Evolutionary conservation across 1,284 basidiomycete genomes (phyloP).

Genomic region (Cutaneotrichosporon sp.): DNA sequence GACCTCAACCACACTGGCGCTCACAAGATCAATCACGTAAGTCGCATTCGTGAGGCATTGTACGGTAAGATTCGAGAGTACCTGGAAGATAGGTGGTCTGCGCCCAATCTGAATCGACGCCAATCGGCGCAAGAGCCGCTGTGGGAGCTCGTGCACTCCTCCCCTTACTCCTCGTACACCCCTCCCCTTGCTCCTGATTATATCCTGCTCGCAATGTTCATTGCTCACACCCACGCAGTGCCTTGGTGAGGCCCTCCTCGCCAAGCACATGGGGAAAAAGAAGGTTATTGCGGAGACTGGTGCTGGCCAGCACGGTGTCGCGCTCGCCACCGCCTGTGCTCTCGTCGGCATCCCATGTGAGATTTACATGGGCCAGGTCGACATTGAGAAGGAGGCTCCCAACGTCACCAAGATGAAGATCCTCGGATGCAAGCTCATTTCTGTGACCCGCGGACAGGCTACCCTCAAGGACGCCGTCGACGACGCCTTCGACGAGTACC

Average conservation of each 20-base stretch:
- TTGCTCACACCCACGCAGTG: no score
- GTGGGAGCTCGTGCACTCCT: neutral
- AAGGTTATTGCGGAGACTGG: conserved; percentile 92
- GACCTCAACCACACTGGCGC: conserved; percentile 76
- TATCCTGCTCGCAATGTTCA: no score
- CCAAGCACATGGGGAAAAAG: conserved; percentile 85
- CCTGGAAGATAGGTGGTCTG: no score
- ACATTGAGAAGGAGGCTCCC: conserved; percentile 65
- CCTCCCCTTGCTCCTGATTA: no score
- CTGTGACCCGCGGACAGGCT: conserved; percentile 87
- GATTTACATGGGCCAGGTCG: conserved; percentile 89
- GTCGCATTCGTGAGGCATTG: no score
- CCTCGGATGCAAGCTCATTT: conserved; percentile 91
- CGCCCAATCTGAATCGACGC: no score
- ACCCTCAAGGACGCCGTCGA: conserved; percentile 93
- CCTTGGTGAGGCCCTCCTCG: conserved; percentile 86
- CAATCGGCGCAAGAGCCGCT: no score
- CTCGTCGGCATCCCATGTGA: conserved; percentile 93
- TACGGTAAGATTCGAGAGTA: no score
- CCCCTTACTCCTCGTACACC: neutral
- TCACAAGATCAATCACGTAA: conserved; percentile 94
- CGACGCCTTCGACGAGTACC: conserved; percentile 58
- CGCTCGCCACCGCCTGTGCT: conserved; percentile 95
- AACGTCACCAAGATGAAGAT: conserved; percentile 98
- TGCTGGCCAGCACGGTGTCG: conserved; percentile 97